phyloP scores from a whole-genome alignment of 805 yeast species.

The Candida saitoana region DNA sequence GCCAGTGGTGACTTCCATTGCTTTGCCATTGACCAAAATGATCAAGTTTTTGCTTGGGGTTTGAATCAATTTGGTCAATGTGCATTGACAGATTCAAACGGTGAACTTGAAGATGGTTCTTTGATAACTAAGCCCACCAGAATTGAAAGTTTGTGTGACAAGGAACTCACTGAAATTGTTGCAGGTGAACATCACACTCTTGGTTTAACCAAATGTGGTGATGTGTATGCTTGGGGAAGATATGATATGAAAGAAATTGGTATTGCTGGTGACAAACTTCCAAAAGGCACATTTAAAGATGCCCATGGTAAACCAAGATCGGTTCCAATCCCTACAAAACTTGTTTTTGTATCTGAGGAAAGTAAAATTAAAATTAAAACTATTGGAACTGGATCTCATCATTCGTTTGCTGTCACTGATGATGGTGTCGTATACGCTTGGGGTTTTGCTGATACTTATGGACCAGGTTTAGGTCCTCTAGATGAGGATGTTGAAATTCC shows the following conservation, averaged over 20 bases:
- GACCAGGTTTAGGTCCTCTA: constrained; percentile 89
- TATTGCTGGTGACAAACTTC: constrained; percentile 59
- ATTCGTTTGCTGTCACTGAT: constrained; percentile 76
- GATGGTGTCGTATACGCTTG: constrained; percentile 89
- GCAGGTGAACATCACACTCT: constrained; percentile 96
- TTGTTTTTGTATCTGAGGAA: constrained; percentile 33
- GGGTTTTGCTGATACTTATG: constrained; percentile 98
- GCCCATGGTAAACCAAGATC: constrained; percentile 77
- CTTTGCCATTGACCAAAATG: constrained; percentile 78
- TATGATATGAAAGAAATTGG: constrained; percentile 93
- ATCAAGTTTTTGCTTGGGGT: constrained; percentile 86
- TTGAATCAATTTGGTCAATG: constrained; percentile 96
- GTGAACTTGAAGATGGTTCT: constrained; percentile 80
- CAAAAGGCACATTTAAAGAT: constrained; percentile 71
- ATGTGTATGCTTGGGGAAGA: constrained; percentile 83
- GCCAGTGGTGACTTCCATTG: constrained; percentile 96
- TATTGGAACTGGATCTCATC: constrained; percentile 87
- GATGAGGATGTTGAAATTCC: constrained; percentile 87
- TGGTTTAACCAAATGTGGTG: constrained; percentile 69
- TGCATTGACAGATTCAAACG: constrained; percentile 59
- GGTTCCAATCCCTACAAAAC: constrained; percentile 77
- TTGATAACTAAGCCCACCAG: constrained; percentile 73
- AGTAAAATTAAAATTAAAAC: constrained; percentile 32
- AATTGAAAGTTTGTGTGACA: constrained; percentile 58
- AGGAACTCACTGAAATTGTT: constrained; percentile 56